Evolutionary conservation across 345 rosid species (phyloP).

Genomic region (Pugionium cornutum): DNA sequence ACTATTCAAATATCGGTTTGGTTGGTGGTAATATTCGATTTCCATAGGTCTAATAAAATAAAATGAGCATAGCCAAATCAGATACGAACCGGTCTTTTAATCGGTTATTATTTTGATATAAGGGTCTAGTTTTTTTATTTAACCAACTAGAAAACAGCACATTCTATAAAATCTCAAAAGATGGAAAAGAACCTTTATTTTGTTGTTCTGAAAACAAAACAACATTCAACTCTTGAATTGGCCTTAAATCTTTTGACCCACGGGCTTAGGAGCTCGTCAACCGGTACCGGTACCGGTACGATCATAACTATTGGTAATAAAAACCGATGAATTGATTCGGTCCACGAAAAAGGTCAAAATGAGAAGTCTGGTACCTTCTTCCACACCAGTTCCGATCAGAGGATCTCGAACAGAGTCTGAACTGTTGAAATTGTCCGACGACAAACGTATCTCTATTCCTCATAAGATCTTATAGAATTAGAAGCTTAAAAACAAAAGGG

Average conservation of each 20-base stretch:
- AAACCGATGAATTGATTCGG: constrained; percentile 9
- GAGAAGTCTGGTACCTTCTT: not conserved
- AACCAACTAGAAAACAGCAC: too few species aligned
- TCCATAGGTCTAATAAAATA: too few species aligned
- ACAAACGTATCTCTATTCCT: constrained; percentile 3
- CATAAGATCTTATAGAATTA: not conserved
- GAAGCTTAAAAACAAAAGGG: not conserved
- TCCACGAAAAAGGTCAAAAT: constrained; percentile 1
- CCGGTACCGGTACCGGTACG: not conserved
- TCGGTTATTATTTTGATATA: too few species aligned
- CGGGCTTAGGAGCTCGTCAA: not conserved
- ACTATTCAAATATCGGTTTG: too few species aligned
- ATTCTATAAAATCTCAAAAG: too few species aligned
- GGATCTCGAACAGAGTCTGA: constrained; percentile 5
- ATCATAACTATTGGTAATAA: not conserved
- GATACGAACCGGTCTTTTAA: too few species aligned
- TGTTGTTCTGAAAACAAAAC: too few species aligned
- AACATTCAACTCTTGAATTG: not conserved
- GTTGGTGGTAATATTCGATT: too few species aligned
- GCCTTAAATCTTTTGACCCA: constrained; percentile 16
- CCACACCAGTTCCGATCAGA: constrained; percentile 24
- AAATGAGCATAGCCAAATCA: too few species aligned
- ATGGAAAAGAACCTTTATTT: too few species aligned
- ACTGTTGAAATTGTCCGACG: constrained; percentile 17
- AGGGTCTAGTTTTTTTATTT: too few species aligned